Conservation (phyloP, 2,329 filamentous ascomycete species). For the Phialemonium atrogriseum region DNA sequence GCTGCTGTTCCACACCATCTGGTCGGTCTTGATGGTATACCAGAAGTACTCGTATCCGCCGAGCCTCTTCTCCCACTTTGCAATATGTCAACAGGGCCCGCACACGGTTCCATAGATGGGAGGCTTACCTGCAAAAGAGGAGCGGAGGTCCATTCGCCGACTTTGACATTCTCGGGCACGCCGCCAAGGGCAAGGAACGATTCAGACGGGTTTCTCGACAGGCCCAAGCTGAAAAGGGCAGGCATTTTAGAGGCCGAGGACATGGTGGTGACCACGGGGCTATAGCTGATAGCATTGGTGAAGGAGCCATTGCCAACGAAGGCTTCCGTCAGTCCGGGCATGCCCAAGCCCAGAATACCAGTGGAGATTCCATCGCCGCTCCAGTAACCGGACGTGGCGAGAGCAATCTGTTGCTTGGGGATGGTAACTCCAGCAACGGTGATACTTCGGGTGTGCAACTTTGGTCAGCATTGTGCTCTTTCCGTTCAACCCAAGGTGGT, state of each 20-base stretch:
- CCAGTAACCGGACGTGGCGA: constrained; percentile 19
- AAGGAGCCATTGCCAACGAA: constrained; percentile 13
- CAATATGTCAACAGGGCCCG: neutral
- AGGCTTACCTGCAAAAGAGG: constrained; percentile 17
- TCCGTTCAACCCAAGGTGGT: no score
- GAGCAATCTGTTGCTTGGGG: constrained; percentile 21
- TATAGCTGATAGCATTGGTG: constrained; percentile 15
- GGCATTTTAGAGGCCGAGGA: constrained; percentile 10
- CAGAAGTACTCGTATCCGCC: constrained; percentile 19
- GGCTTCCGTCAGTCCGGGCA: constrained; percentile 19
- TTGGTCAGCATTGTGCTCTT: no score
- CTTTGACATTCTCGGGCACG: constrained; percentile 19
- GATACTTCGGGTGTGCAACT: constrained; percentile 12
- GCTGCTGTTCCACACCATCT: constrained; percentile 13
- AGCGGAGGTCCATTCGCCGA: constrained; percentile 16
- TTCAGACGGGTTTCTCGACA: constrained; percentile 20
- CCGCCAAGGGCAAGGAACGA: constrained; percentile 24
- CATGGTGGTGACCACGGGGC: constrained; percentile 20
- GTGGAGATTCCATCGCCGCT: constrained; percentile 21
- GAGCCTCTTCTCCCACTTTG: constrained; percentile 3
- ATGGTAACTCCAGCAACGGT: constrained; percentile 18
- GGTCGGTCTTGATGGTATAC: constrained; percentile 18
- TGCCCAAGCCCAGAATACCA: constrained; percentile 23
- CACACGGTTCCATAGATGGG: neutral
- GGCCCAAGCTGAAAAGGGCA: constrained; percentile 21